Evolutionary conservation across 2,329 filamentous ascomycete species (phyloP), one percentile per base, ranked within the genome.

Genomic region (Helotiales sp.): DNA sequence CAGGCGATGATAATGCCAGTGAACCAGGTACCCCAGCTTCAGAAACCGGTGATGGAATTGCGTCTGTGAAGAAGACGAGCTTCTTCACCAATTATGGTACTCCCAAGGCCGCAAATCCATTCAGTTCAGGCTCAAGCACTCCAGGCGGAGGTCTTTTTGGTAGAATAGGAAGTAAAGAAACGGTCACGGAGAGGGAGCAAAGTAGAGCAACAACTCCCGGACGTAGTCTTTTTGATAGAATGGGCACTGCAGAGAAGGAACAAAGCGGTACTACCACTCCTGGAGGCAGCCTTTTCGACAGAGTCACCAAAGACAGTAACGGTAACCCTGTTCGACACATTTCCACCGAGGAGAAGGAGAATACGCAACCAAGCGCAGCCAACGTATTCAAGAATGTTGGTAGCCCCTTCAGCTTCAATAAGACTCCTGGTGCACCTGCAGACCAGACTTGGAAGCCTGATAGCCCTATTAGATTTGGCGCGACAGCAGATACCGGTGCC

Each of bases 381-480:
- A 71, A 68, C 37, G 61, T 69, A 6, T 71, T 70, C 63, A 62
- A 66, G 54, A 63, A 69, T 7, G 58, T 40, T 10, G 71, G 64
- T 20, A 74, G 66, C 64, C 61, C 69, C 2, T 75, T 75, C 24
- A 57, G 63, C 6, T 55, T 70, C 30, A 70, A 54, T n/a, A 71
- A 70, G 8, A 37, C 68, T 32, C 20, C 58, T 50, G 59, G 52
- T 65, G 70, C 72, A 24, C 73, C 78, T 1, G 70, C 75, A 22
- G 80, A 85, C 71, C 80, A 84, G 55, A 85, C 82, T 0, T 85
- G 83, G 83, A 84, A 80, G 47, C 78, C 81, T 8, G 78, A 80
- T 64, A 81, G 78, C 1, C 85, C 86, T 2, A 85, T 89, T 75
- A 59, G 73, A 59, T 75, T 81, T 61, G 79, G 80, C 32, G 37